phyloP scores from a whole-genome alignment of 2,329 filamentous ascomycete species.

The Fusarium mangiferae region DNA sequence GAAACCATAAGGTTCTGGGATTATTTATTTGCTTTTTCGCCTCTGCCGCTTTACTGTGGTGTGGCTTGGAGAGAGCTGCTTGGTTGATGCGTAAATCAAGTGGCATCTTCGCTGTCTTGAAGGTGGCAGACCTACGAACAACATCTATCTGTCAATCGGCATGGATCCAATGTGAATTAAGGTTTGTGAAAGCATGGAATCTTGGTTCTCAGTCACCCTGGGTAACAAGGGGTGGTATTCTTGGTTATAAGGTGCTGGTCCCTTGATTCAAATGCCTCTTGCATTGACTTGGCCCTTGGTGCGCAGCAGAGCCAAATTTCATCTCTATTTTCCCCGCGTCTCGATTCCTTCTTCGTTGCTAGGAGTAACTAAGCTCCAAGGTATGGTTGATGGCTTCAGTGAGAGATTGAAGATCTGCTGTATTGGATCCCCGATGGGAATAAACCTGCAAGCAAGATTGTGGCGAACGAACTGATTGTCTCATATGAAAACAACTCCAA shows the following conservation, averaged over 20 bases:
- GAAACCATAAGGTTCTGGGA: neutral
- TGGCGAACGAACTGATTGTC: constrained; percentile 2
- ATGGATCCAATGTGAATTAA: neutral
- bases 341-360: neutral
- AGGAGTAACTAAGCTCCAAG: neutral
- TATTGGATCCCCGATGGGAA: neutral
- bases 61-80: neutral
- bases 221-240: constrained; percentile 23
- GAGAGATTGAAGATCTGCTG: neutral
- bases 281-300: neutral
- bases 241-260: neutral
- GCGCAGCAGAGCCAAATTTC: neutral
- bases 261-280: constrained; percentile 22
- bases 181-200: neutral
- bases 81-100: neutral
- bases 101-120: neutral
- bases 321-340: neutral
- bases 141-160: neutral
- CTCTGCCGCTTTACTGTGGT: neutral
- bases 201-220: constrained; percentile 20
- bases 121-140: neutral
- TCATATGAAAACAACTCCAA: neutral
- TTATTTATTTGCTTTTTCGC: no score
- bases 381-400: neutral
- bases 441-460: neutral